Evolutionary conservation across 768 basidiomycete genomes (phyloP).

Genomic region (Chalciporus sphaerocephalus): DNA sequence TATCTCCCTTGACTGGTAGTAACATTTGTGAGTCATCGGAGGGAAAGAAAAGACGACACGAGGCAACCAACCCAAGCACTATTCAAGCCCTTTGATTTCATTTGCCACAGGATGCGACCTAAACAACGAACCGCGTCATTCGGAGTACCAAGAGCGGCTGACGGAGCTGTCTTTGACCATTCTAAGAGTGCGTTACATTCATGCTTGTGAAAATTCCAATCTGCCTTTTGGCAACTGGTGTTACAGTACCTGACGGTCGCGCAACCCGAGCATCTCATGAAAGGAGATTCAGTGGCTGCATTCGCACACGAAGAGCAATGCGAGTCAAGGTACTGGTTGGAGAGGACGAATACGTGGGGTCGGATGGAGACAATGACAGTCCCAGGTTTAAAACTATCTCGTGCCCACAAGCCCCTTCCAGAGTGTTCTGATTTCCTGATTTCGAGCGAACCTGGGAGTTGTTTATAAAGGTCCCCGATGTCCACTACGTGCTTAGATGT

Average conservation of each 20-base stretch:
- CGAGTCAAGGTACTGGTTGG: constrained; percentile 52
- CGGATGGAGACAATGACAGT: constrained; percentile 49
- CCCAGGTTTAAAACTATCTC: constrained; percentile 36
- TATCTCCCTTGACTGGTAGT: constrained; percentile 59
- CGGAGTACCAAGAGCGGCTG: constrained; percentile 48
- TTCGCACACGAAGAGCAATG: constrained; percentile 70
- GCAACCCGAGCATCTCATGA: constrained; percentile 77
- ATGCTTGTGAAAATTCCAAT: constrained; percentile 70
- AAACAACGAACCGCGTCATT: constrained; percentile 78
- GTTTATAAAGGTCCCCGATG: constrained; percentile 16
- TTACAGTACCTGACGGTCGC: constrained; percentile 72
- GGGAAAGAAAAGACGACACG: background rate
- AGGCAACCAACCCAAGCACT: constrained; percentile 52
- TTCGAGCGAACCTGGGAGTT: constrained; percentile 40
- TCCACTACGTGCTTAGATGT: constrained; percentile 2
- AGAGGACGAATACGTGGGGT: constrained; percentile 63
- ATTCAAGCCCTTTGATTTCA: constrained; percentile 48
- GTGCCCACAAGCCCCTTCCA: constrained; percentile 49
- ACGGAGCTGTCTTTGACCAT: constrained; percentile 52
- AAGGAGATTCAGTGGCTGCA: constrained; percentile 30
- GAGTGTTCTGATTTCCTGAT: constrained; percentile 32
- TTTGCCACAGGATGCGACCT: constrained; percentile 68
- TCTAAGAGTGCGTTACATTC: constrained; percentile 71
- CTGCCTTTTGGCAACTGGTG: constrained; percentile 65
- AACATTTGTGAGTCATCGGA: background rate